phyloP scores from a whole-genome alignment of 257 asterid species.

The Phtheirospermum japonicum region DNA sequence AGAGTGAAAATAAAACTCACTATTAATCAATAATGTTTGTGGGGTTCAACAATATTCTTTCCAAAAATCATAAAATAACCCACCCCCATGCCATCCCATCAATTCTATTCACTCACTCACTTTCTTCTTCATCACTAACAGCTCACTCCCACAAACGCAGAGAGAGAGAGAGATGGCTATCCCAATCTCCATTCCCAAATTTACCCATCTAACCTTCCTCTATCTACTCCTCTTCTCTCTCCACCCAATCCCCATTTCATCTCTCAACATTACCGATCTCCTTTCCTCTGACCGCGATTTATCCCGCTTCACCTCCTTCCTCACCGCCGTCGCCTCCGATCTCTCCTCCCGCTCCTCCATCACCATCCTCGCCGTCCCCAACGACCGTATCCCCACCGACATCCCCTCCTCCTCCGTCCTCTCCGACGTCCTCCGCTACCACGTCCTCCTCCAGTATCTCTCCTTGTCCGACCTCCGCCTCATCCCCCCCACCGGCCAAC shows the following conservation, averaged over 20 bases:
- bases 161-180: conserved; percentile 46
- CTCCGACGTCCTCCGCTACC: conserved; percentile 79
- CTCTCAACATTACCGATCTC: conserved; percentile 53
- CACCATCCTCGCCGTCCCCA: conserved; percentile 72
- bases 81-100: conserved; percentile 9
- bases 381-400: conserved; percentile 44
- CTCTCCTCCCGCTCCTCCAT: conserved; percentile 52
- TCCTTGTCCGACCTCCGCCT: conserved; percentile 59
- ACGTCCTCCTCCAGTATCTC: conserved; percentile 69
- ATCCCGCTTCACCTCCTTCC: conserved; percentile 58
- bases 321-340: conserved; percentile 71
- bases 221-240: conserved; percentile 46
- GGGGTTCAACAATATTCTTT: conserved; percentile 21
- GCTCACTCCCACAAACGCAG: conserved; percentile 22
- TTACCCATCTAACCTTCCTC: conserved; percentile 49
- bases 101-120: conserved; percentile 19
- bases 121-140: conserved; percentile 25
- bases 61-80: background rate
- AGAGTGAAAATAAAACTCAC: too few species aligned
- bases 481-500: conserved; percentile 53
- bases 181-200: conserved; percentile 40
- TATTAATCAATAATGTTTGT: background rate
- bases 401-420: conserved; percentile 44
- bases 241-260: conserved; percentile 30
- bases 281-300: conserved; percentile 55